phyloP scores from a whole-genome alignment of 345 rosid species.

The Brassica incana region DNA sequence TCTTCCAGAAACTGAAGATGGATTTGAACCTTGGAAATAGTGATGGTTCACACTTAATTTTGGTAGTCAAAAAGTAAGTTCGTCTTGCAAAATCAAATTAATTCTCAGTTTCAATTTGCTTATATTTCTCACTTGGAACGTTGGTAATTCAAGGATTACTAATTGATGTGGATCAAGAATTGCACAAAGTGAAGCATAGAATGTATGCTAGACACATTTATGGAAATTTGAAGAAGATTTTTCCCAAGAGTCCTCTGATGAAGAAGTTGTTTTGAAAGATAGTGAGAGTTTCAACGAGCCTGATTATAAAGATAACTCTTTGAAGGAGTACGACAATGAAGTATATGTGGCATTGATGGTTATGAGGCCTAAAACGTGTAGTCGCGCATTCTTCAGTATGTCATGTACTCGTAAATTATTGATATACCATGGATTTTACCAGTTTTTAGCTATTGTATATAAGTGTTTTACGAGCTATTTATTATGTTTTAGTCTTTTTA shows the following conservation, averaged over 20 bases:
- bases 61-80: neutral
- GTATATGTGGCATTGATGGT: neutral
- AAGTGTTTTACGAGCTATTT: no score
- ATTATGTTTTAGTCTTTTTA: no score
- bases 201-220: neutral
- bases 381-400: neutral
- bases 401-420: neutral
- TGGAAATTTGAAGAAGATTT: neutral
- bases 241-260: neutral
- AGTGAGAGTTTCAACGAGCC: neutral
- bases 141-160: neutral
- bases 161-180: neutral
- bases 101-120: neutral
- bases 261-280: neutral
- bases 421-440: no score
- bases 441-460: no score
- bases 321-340: neutral
- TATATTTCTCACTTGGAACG: neutral
- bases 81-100: neutral
- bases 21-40: neutral
- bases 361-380: neutral
- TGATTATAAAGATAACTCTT: neutral
- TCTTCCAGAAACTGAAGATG: neutral
- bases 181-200: neutral
- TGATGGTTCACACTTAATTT: neutral